phyloP scores from a whole-genome alignment of 2,329 filamentous ascomycete genomes.

The Monosporascus sp. region DNA sequence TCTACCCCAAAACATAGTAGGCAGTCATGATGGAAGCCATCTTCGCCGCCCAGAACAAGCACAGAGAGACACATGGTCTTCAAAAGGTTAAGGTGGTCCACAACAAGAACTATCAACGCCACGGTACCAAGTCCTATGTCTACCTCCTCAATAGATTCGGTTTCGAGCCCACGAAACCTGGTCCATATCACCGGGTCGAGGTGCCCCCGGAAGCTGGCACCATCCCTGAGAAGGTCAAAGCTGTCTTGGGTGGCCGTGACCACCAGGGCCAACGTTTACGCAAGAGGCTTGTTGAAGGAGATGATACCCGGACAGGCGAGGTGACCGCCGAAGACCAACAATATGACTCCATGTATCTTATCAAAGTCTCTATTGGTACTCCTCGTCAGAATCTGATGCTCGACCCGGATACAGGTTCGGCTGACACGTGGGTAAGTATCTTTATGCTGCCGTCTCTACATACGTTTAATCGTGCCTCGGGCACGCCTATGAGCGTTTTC shows the following conservation, averaged over 20 bases:
- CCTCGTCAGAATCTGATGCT: slow-evolving; percentile 57
- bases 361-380: slow-evolving; percentile 58
- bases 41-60: slow-evolving; percentile 28
- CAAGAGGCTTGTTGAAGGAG: slow-evolving; percentile 34
- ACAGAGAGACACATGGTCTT: slow-evolving; percentile 32
- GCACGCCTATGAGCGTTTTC: no score
- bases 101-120: slow-evolving; percentile 54
- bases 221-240: slow-evolving; percentile 33
- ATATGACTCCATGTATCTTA: slow-evolving; percentile 60
- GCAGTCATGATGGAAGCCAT: slow-evolving; percentile 28
- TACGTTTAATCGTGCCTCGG: no score
- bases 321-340: slow-evolving; percentile 60
- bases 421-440: slow-evolving; percentile 60
- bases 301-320: slow-evolving; percentile 35
- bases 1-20: neutral
- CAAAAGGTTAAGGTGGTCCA: slow-evolving; percentile 44
- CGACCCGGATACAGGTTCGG: slow-evolving; percentile 67
- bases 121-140: slow-evolving; percentile 60
- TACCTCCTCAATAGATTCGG: slow-evolving; percentile 56
- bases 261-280: slow-evolving; percentile 42
- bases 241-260: slow-evolving; percentile 42
- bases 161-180: slow-evolving; percentile 56
- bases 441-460: neutral
- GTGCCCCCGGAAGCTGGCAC: slow-evolving; percentile 43
- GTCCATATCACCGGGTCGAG: slow-evolving; percentile 52